phyloP scores from a whole-genome alignment of 2,329 filamentous ascomycete species.

The Colletotrichum navitas region DNA sequence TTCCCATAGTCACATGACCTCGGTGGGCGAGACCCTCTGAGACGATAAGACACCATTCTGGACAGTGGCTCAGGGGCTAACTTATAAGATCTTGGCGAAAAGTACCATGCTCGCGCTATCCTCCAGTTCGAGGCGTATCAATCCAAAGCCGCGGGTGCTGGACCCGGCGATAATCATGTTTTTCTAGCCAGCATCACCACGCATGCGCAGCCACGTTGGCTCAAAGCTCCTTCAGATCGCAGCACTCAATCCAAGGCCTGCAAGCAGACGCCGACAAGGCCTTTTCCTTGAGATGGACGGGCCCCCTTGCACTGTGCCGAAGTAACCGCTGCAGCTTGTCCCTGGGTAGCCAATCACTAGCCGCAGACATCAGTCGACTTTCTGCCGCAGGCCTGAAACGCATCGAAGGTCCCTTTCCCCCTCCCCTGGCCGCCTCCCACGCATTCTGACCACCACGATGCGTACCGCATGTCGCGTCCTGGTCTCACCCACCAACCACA shows the following conservation, averaged over 20 bases:
- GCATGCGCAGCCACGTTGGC: not conserved
- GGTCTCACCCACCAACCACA: conserved; percentile 36
- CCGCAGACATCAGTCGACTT: conserved; percentile 41
- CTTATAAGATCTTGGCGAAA: conserved; percentile 18
- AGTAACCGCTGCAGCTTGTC: conserved; percentile 38
- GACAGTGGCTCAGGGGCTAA: conserved; percentile 8
- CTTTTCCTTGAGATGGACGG: not conserved
- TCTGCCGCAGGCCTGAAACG: conserved; percentile 46
- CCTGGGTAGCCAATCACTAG: conserved; percentile 31
- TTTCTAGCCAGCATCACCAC: not conserved
- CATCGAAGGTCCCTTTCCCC: conserved; percentile 29
- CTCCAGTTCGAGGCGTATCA: too few species aligned
- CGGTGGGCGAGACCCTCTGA: not conserved
- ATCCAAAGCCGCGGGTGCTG: conserved; percentile 8
- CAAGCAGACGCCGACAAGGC: not conserved
- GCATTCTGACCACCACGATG: conserved; percentile 28
- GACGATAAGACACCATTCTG: not conserved
- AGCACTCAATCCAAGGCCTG: not conserved
- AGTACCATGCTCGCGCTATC: not conserved
- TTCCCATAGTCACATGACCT: conserved; percentile 23
- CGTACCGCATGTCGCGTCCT: conserved; percentile 32
- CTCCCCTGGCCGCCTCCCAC: conserved; percentile 25
- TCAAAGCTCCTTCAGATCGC: conserved; percentile 7
- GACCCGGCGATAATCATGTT: conserved; percentile 13
- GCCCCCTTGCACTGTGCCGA: conserved; percentile 35